Evolutionary conservation across 129 eudicot species (phyloP).

Genomic region (Scalesia atractyloides): DNA sequence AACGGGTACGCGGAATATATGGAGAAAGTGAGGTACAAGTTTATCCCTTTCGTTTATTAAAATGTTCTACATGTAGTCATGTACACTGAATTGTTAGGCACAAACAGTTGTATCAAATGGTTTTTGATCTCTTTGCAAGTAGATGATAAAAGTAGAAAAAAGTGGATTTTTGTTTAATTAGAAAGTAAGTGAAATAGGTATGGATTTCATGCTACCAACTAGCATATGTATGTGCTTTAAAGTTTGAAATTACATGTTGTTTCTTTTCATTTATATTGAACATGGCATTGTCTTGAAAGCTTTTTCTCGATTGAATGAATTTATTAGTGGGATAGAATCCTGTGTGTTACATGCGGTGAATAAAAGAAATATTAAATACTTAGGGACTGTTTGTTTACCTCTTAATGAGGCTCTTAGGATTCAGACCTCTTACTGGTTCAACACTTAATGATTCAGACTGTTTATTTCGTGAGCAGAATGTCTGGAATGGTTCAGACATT

Average conservation of each 20-base stretch:
- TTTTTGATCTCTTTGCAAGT: constrained; percentile 14
- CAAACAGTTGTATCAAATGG: constrained; percentile 30
- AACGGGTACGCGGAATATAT: constrained; percentile 60
- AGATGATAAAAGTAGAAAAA: constrained; percentile 23
- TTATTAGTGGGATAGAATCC: background rate
- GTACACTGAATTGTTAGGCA: constrained; percentile 20
- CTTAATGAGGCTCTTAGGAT: no score
- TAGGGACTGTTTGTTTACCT: no score
- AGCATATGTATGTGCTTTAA: background rate
- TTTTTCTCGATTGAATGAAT: background rate
- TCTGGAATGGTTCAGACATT: no score
- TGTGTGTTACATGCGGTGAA: no score
- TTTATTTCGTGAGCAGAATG: no score
- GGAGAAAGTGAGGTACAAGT: constrained; percentile 73
- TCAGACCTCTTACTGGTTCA: no score
- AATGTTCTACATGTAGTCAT: background rate
- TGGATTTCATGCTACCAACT: background rate
- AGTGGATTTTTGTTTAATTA: constrained; percentile 26
- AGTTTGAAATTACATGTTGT: background rate
- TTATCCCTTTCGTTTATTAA: constrained; percentile 86
- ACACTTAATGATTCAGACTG: no score
- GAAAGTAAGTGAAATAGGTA: constrained; percentile 6
- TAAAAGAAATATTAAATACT: no score
- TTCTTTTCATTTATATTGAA: background rate
- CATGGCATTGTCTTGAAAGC: background rate